A percentile compares a stretch with the other conserved stretches of the same genome.
These are phyloP conservation scores for Cladosporium velox DNA, from an alignment of 2,329 filamentous ascomycete genomes.

Conservation along the genomic window DNA sequence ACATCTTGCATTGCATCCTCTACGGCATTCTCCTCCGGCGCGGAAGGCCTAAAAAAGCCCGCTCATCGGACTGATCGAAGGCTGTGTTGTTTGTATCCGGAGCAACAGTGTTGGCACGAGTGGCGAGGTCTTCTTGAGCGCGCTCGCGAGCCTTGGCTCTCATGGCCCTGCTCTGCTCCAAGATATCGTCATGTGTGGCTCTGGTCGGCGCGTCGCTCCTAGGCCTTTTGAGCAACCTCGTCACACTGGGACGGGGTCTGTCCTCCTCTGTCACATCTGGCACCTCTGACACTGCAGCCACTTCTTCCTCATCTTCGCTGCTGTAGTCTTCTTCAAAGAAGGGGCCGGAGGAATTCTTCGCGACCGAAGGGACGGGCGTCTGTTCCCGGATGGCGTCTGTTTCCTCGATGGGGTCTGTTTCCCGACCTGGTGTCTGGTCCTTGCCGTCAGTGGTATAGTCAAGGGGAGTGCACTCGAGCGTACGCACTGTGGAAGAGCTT, in stretches of 20 bases:
- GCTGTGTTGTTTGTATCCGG: background rate
- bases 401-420: background rate
- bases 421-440: background rate
- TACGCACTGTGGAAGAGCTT: background rate
- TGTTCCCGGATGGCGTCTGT: background rate
- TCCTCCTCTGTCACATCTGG: background rate
- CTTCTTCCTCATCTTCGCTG: background rate
- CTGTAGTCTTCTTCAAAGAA: background rate
- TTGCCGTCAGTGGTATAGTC: background rate
- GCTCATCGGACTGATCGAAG: background rate
- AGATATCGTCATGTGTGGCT: background rate
- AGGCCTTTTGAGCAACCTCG: background rate
- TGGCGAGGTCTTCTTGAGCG: background rate
- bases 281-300: too few species aligned
- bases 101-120: background rate
- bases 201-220: background rate
- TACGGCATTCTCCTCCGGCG: constrained; percentile 12
- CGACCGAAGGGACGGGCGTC: background rate
- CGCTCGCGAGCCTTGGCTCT: background rate
- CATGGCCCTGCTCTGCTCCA: background rate
- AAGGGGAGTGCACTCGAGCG: background rate
- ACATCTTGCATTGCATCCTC: constrained; percentile 1
- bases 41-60: constrained; percentile 20
- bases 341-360: background rate
- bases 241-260: background rate